Evolutionary conservation across 2,329 filamentous ascomycete genomes (phyloP).

Genomic region (Berkeleyomyces rouxiae): DNA sequence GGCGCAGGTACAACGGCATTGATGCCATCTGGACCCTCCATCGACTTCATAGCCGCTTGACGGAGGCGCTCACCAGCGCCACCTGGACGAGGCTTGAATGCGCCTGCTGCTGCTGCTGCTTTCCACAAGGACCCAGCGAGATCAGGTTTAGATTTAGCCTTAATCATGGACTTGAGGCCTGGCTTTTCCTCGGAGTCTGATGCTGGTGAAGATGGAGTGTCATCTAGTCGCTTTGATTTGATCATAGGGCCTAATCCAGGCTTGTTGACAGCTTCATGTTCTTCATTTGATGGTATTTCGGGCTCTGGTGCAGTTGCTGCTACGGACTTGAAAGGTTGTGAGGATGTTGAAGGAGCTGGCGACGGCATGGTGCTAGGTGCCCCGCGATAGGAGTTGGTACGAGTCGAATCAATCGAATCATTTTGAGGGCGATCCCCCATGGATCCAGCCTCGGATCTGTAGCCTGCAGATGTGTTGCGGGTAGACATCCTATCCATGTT

Average conservation of each 20-base stretch:
- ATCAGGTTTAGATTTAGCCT: constrained; percentile 57
- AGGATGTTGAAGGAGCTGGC: constrained; percentile 12
- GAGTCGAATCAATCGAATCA: constrained; percentile 13
- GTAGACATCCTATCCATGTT: constrained; percentile 32
- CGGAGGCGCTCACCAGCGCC: constrained; percentile 69
- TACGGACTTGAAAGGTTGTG: constrained; percentile 12
- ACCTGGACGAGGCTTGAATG: constrained; percentile 74
- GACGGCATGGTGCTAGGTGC: constrained; percentile 13
- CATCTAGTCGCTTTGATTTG: constrained; percentile 45
- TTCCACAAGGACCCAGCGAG: constrained; percentile 65
- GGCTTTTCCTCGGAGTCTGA: constrained; percentile 37
- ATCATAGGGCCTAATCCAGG: constrained; percentile 85
- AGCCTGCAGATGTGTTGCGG: constrained; percentile 25
- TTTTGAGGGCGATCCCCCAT: constrained; percentile 12
- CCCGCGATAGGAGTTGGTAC: constrained; percentile 10
- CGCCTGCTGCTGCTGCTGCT: constrained; percentile 47
- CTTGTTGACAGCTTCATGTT: constrained; percentile 22
- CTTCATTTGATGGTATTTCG: constrained; percentile 9
- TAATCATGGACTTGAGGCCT: constrained; percentile 81
- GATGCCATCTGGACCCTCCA: constrained; percentile 70
- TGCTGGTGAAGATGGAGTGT: constrained; percentile 21
- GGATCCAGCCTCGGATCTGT: constrained; percentile 14
- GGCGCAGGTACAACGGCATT: constrained; percentile 76
- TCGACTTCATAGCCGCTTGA: constrained; percentile 39
- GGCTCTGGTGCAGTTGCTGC: constrained; percentile 17